These are phyloP conservation scores for Botryosphaeria dothidea DNA, from an alignment of 2,329 filamentous ascomycete genomes.

Conservation along the genomic window DNA sequence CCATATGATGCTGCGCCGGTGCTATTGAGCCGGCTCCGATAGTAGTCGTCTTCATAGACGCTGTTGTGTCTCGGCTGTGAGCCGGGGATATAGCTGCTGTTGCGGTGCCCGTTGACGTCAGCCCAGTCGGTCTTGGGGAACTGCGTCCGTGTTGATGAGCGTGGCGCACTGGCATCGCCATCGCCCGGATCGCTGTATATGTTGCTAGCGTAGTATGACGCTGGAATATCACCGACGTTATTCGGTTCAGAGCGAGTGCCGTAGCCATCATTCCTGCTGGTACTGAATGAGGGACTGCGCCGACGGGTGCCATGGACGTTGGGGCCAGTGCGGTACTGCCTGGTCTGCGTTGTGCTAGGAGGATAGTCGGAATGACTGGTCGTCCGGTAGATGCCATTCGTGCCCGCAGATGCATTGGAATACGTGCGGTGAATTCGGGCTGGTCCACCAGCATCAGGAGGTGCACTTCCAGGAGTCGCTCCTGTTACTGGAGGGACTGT, in stretches of 20 bases:
- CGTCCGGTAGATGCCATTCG: neutral
- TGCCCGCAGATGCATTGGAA: slow-evolving; percentile 32
- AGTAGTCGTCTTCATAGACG: slow-evolving; percentile 14
- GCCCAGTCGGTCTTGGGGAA: slow-evolving; percentile 31
- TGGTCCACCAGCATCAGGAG: slow-evolving; percentile 25
- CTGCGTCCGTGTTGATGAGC: slow-evolving; percentile 4
- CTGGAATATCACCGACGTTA: slow-evolving; percentile 32
- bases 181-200: slow-evolving; percentile 34
- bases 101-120: slow-evolving; percentile 18
- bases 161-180: slow-evolving; percentile 23
- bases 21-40: neutral
- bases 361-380: slow-evolving; percentile 26
- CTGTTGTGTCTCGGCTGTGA: slow-evolving; percentile 7
- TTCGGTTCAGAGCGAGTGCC: slow-evolving; percentile 36
- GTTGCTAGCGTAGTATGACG: slow-evolving; percentile 33
- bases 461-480: slow-evolving; percentile 24
- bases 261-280: slow-evolving; percentile 25
- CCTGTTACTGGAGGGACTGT: slow-evolving; percentile 23
- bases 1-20: neutral
- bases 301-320: slow-evolving; percentile 28
- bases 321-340: slow-evolving; percentile 27
- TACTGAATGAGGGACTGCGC: slow-evolving; percentile 34
- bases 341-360: slow-evolving; percentile 24
- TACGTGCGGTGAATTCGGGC: slow-evolving; percentile 33
- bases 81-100: slow-evolving; percentile 1